Evolutionary conservation across 331 rosid species (phyloP).

Genomic region (Saraca asoca): DNA sequence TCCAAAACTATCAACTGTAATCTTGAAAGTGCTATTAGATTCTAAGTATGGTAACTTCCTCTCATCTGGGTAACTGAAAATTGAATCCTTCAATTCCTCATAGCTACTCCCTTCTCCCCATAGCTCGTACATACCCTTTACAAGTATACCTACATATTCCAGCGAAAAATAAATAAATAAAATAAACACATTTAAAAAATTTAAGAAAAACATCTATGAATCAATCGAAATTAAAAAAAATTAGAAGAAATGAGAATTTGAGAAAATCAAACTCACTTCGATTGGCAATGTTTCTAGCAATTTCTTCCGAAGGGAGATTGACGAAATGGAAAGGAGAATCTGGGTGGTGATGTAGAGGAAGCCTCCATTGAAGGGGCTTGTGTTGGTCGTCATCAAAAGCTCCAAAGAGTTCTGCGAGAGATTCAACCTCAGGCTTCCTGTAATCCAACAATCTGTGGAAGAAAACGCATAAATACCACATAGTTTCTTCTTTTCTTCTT

Average conservation of each 20-base stretch:
- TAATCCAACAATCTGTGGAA: conserved; percentile 84
- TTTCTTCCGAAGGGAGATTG: conserved; percentile 70
- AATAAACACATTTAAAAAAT: too few relatives aligned
- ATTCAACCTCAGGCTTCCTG: conserved; percentile 89
- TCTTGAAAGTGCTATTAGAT: conserved; percentile 71
- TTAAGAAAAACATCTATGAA: not conserved
- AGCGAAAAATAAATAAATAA: not conserved
- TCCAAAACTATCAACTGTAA: conserved; percentile 82
- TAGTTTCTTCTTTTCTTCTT: conserved; percentile 28
- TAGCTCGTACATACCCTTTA: conserved; percentile 91
- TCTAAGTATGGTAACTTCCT: conserved; percentile 74
- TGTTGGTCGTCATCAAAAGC: conserved; percentile 36
- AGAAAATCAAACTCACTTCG: conserved; percentile 56
- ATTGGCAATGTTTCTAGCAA: conserved; percentile 64
- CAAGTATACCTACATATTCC: conserved; percentile 68
- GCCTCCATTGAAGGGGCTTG: conserved; percentile 61
- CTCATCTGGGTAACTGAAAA: conserved; percentile 65
- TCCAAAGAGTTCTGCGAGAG: conserved; percentile 70
- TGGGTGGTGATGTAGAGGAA: conserved; percentile 70
- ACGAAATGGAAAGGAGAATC: conserved; percentile 95
- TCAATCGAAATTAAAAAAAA: not conserved
- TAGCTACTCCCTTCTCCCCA: conserved; percentile 90
- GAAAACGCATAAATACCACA: conserved; percentile 95
- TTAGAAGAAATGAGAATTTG: too few relatives aligned
- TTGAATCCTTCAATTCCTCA: conserved; percentile 73